These are phyloP conservation scores for Cymbopogon flexuosus DNA, from an alignment of 202 grass and related monocot genomes.

Conservation along the genomic window DNA sequence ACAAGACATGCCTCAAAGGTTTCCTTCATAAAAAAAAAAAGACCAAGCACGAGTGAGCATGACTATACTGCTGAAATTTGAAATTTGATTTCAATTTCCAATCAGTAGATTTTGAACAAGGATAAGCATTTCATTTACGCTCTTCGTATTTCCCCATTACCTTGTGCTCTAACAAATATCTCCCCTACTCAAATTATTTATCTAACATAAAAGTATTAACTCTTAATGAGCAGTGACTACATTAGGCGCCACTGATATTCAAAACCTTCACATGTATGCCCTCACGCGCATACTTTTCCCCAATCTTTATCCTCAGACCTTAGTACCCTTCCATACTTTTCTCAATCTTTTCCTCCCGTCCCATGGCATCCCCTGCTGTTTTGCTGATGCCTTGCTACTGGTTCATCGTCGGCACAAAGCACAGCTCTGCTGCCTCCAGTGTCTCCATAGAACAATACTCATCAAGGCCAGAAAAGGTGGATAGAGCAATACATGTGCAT, in stretches of 20 bases:
- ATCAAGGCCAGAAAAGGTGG: not conserved
- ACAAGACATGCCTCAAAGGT: not conserved
- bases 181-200: not conserved
- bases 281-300: no score
- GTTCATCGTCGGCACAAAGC: no score
- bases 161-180: not conserved
- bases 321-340: no score
- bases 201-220: not conserved
- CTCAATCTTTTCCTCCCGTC: no score
- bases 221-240: not conserved
- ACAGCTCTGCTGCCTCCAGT: no score
- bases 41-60: not conserved
- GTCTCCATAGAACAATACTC: not conserved
- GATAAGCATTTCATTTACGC: not conserved
- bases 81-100: conserved; percentile 3
- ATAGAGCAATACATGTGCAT: not conserved
- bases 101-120: not conserved
- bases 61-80: not conserved
- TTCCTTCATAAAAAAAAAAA: conserved; percentile 7
- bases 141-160: not conserved
- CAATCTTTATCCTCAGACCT: no score
- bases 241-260: no score
- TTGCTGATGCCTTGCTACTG: no score
- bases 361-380: no score
- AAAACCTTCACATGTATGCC: no score